These are phyloP conservation scores for Wickerhamomyces silvicola DNA, from an alignment of 805 yeast species.

Conservation along the genomic window DNA sequence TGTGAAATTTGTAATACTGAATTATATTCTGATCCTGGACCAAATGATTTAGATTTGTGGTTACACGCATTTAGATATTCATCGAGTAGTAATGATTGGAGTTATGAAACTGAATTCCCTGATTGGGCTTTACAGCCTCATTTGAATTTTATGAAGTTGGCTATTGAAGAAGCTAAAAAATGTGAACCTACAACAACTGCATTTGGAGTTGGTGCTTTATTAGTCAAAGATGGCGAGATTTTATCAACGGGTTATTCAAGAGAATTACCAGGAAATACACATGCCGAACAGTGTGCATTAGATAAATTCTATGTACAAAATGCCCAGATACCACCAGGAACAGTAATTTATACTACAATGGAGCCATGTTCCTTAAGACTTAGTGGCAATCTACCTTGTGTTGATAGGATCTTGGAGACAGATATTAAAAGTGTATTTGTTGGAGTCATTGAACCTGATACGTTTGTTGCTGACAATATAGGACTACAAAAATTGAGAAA, in stretches of 20 bases:
- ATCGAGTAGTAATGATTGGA: constrained; percentile 34
- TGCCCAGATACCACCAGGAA: constrained; percentile 55
- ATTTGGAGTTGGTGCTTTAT: constrained; percentile 88
- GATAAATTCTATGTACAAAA: constrained; percentile 53
- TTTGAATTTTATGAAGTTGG: constrained; percentile 60
- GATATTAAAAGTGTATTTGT: constrained; percentile 72
- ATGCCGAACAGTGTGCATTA: constrained; percentile 93
- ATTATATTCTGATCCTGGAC: constrained; percentile 82
- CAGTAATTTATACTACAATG: constrained; percentile 90
- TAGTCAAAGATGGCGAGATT: constrained; percentile 56
- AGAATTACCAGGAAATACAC: constrained; percentile 91
- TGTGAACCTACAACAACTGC: constrained; percentile 83
- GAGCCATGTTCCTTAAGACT: constrained; percentile 90
- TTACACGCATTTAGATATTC: constrained; percentile 83
- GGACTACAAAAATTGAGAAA: constrained; percentile 50
- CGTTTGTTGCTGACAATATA: constrained; percentile 74
- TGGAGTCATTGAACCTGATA: constrained; percentile 87
- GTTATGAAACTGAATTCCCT: constrained; percentile 20
- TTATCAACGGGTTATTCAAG: constrained; percentile 84
- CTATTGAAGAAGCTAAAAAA: constrained; percentile 70
- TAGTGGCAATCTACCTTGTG: constrained; percentile 88
- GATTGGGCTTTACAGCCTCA: constrained; percentile 50
- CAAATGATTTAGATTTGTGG: constrained; percentile 83
- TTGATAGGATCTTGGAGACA: constrained; percentile 61
- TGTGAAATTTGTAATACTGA: constrained; percentile 68